A percentile compares a stretch with the other conserved stretches of the same genome.
These are phyloP conservation scores for Asterella californica DNA, from an alignment of 225 moss, liverwort and hornwort genomes.

Conservation along the genomic window DNA sequence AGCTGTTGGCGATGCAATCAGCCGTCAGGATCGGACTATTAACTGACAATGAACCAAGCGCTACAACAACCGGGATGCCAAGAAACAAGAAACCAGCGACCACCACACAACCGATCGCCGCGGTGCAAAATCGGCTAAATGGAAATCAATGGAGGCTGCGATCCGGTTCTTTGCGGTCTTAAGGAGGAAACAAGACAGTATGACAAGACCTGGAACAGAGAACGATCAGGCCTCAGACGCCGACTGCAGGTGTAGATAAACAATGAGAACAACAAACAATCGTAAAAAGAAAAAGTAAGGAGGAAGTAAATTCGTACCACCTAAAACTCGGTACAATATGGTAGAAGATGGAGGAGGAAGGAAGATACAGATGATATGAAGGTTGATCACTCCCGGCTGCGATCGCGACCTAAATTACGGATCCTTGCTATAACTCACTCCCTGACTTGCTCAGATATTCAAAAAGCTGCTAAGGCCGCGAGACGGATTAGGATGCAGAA, in stretches of 20 bases:
- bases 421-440: constrained; percentile 9
- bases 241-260: background rate
- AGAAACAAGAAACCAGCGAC: constrained; percentile 15
- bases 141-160: constrained; percentile 3
- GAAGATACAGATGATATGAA: background rate
- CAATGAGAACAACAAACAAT: background rate
- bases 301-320: constrained; percentile 15
- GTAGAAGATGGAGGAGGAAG: background rate
- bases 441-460: background rate
- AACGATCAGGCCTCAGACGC: background rate
- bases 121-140: background rate
- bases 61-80: background rate
- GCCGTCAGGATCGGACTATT: constrained; percentile 17
- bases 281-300: background rate
- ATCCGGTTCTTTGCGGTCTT: constrained; percentile 8
- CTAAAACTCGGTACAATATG: constrained; percentile 28
- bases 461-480: constrained; percentile 7
- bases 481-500: background rate
- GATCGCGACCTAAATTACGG: constrained; percentile 15
- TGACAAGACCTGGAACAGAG: background rate
- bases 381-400: constrained; percentile 1
- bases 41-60: background rate
- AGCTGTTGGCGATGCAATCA: background rate
- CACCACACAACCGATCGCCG: background rate
- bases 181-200: background rate